Conservation (phyloP, 2,329 filamentous ascomycete species). For the Cordyceps tenuipes region DNA sequence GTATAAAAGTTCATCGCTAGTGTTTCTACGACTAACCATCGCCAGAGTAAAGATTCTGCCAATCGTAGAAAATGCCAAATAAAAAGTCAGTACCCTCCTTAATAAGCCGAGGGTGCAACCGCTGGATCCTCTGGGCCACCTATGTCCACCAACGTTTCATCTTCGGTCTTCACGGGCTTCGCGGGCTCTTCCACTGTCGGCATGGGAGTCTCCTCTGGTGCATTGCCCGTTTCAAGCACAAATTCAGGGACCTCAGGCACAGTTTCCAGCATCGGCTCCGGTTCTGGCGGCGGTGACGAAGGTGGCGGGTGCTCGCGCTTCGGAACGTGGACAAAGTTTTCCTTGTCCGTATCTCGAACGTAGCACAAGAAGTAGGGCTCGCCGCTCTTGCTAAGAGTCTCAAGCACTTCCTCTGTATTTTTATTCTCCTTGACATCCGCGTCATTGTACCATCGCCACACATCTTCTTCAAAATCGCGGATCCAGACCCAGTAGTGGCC, state of each 20-base stretch:
- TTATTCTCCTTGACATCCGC: slow-evolving; percentile 63
- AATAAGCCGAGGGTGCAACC: too few species aligned
- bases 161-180: slow-evolving; percentile 14
- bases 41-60: too few species aligned
- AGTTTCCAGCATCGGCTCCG: not conserved
- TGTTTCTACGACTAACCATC: too few species aligned
- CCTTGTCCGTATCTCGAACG: slow-evolving; percentile 58
- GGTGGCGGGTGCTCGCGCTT: slow-evolving; percentile 22
- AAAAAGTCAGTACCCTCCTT: too few species aligned
- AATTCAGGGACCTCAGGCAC: not conserved
- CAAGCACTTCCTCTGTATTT: slow-evolving; percentile 60
- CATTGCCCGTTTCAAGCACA: not conserved
- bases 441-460: slow-evolving; percentile 96
- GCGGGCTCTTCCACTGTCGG: not conserved
- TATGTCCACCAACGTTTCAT: slow-evolving; percentile 8
- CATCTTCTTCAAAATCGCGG: slow-evolving; percentile 69
- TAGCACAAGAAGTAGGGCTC: slow-evolving; percentile 82
- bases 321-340: slow-evolving; percentile 41
- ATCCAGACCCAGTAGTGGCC: slow-evolving; percentile 99
- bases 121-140: too few species aligned
- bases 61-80: too few species aligned
- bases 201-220: not conserved
- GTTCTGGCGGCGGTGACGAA: slow-evolving; percentile 5
- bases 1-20: not conserved
- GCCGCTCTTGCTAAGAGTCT: slow-evolving; percentile 56